Percentiles rank a stretch among this genome's conserved stretches.
These are phyloP conservation scores for Chaetomiaceae sp. DNA, from an alignment of 2,329 filamentous ascomycete species.

Conservation along the genomic window DNA sequence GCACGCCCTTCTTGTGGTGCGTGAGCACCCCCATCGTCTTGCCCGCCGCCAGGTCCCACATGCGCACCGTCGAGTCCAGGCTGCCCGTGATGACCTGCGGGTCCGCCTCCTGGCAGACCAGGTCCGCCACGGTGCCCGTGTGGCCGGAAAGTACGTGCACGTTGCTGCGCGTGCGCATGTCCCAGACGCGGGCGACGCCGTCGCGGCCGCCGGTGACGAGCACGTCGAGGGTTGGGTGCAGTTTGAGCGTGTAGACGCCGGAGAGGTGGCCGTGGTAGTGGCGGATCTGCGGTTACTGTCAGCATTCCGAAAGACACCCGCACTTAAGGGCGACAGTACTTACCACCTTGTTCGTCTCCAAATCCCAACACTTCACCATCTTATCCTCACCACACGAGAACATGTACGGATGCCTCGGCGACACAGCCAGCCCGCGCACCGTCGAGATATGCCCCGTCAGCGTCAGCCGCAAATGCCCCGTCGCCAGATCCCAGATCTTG, in stretches of 20 bases:
- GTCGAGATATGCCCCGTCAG: conserved; percentile 93
- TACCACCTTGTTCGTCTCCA: conserved; percentile 94
- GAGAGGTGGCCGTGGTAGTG: conserved; percentile 97
- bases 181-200: conserved; percentile 93
- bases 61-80: conserved; percentile 81
- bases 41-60: conserved; percentile 94
- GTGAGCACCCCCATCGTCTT: conserved; percentile 96
- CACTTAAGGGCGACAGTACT: conserved; percentile 6
- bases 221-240: conserved; percentile 95
- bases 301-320: not conserved
- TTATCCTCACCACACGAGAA: conserved; percentile 99
- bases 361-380: conserved; percentile 99
- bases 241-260: conserved; percentile 85
- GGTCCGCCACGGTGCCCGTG: conserved; percentile 81
- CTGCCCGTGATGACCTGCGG: conserved; percentile 94
- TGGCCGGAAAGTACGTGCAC: conserved; percentile 91
- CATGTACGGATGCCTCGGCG: conserved; percentile 88
- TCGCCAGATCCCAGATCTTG: conserved; percentile 97
- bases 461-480: conserved; percentile 77
- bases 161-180: conserved; percentile 95
- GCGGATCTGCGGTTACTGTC: conserved; percentile 51
- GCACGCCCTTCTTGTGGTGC: conserved; percentile 97
- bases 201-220: conserved; percentile 92
- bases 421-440: conserved; percentile 86
- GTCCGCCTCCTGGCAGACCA: conserved; percentile 93